Conservation (phyloP, 371 early-diverging fungal genomes). For the Mucor saturninus region DNA sequence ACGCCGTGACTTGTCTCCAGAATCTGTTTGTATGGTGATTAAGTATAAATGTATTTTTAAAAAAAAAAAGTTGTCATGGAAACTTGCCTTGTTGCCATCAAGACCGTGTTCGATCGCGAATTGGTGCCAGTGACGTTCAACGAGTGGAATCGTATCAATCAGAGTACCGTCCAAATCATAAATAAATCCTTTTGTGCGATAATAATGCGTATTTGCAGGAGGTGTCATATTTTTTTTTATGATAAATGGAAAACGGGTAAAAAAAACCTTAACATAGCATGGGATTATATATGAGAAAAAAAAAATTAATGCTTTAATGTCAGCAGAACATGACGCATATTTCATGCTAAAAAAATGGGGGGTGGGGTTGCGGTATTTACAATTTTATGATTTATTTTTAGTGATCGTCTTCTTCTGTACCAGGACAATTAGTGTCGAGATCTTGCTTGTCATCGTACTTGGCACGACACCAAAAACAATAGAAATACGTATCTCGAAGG, state of each 20-base stretch:
- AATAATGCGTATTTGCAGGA: constrained; percentile 6
- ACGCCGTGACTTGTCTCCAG: constrained; percentile 48
- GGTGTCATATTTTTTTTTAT: background rate
- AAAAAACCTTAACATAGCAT: too few species aligned
- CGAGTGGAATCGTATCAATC: constrained; percentile 48
- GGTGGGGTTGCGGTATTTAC: too few species aligned
- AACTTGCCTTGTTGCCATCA: constrained; percentile 42
- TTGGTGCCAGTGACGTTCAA: constrained; percentile 44
- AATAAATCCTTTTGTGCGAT: constrained; percentile 35
- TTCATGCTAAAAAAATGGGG: too few species aligned
- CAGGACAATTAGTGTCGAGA: constrained; percentile 62
- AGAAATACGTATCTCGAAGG: constrained; percentile 55
- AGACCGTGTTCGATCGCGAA: constrained; percentile 47
- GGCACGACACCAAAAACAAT: constrained; percentile 74
- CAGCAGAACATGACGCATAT: too few species aligned
- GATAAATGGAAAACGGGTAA: background rate
- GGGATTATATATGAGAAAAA: too few species aligned
- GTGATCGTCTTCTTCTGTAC: constrained; percentile 64
- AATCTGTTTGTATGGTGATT: constrained; percentile 15
- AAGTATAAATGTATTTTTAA: too few species aligned
- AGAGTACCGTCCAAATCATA: constrained; percentile 57
- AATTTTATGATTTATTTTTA: constrained; percentile 7
- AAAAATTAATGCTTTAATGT: too few species aligned
- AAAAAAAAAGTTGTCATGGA: background rate
- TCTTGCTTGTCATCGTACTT: constrained; percentile 57